A percentile compares a stretch with the other conserved stretches of the same genome.
Evolutionary conservation across 23 red algal species (phyloP).

Genomic region (Gracilaria gracilis): DNA sequence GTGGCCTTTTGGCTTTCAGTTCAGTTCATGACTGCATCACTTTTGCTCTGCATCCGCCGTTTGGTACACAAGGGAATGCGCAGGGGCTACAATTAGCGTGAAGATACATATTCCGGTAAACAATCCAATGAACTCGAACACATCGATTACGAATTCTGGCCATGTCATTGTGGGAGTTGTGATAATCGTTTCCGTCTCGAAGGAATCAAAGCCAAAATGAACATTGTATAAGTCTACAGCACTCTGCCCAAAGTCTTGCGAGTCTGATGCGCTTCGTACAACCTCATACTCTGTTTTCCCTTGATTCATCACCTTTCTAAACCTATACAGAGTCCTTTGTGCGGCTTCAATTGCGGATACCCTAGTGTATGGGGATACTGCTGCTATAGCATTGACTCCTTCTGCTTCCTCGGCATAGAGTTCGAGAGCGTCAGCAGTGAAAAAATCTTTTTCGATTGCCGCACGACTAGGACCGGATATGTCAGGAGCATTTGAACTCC

Average conservation of each 20-base stretch:
- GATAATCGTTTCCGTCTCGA: slow-evolving; percentile 43
- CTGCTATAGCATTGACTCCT: background rate
- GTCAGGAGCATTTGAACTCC: slow-evolving; percentile 30
- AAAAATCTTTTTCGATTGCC: slow-evolving; percentile 48
- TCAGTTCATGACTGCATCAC: background rate
- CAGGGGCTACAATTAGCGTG: slow-evolving; percentile 75
- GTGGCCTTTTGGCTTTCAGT: background rate
- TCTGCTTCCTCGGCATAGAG: slow-evolving; percentile 56
- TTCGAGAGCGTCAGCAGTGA: slow-evolving; percentile 13
- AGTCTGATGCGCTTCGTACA: background rate
- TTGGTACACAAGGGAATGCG: slow-evolving; percentile 58
- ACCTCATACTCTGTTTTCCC: slow-evolving; percentile 43
- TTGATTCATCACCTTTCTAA: slow-evolving; percentile 26
- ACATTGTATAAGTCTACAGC: slow-evolving; percentile 40
- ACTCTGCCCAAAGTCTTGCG: background rate
- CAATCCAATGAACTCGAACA: slow-evolving; percentile 81
- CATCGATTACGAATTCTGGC: slow-evolving; percentile 77
- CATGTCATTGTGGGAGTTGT: slow-evolving; percentile 65
- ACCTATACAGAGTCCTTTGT: slow-evolving; percentile 2
- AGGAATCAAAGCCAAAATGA: slow-evolving; percentile 55
- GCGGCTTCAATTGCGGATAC: slow-evolving; percentile 46
- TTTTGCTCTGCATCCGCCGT: background rate
- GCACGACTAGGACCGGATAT: slow-evolving; percentile 28
- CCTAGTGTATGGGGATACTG: slow-evolving; percentile 33
- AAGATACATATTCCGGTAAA: slow-evolving; percentile 86